phyloP scores from a whole-genome alignment of 2,329 filamentous ascomycete species.

The Cylindrodendrum hubeiense region DNA sequence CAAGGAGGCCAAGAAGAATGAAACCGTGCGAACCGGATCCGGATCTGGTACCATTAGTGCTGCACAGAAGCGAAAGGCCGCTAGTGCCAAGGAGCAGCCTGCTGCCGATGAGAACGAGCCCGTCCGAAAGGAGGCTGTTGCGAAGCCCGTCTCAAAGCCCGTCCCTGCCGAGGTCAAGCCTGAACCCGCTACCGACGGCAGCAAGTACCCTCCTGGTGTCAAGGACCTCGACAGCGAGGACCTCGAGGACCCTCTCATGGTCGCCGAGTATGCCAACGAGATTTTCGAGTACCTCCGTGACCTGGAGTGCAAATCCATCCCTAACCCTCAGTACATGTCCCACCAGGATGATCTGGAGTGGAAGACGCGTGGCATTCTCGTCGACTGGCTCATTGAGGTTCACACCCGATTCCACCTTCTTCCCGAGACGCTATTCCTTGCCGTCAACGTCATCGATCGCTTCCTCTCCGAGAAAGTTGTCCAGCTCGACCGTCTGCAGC shows the following conservation, averaged over 20 bases:
- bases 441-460: conserved; percentile 98
- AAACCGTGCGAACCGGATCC: conserved; percentile 77
- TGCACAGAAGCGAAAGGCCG: conserved; percentile 76
- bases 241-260: conserved; percentile 94
- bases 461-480: conserved; percentile 97
- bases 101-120: conserved; percentile 75
- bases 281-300: conserved; percentile 97
- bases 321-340: conserved; percentile 95
- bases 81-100: conserved; percentile 68
- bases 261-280: conserved; percentile 95
- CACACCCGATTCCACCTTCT: conserved; percentile 96
- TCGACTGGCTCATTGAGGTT: conserved; percentile 98
- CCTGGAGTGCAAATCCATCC: conserved; percentile 81
- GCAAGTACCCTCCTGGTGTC: conserved; percentile 47
- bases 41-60: conserved; percentile 76
- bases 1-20: conserved; percentile 78
- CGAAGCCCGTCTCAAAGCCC: conserved; percentile 44
- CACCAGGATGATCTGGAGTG: conserved; percentile 96
- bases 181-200: conserved; percentile 31
- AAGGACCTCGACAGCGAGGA: conserved; percentile 88
- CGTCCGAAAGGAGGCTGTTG: conserved; percentile 69
- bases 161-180: conserved; percentile 42
- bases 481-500: conserved; percentile 93
- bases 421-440: conserved; percentile 95
- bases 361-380: conserved; percentile 97